A percentile compares a stretch with the other conserved stretches of the same genome.
These are phyloP conservation scores for Stentor coeruleus DNA, from an alignment of 73 alveolate genomes.

Conservation along the genomic window DNA sequence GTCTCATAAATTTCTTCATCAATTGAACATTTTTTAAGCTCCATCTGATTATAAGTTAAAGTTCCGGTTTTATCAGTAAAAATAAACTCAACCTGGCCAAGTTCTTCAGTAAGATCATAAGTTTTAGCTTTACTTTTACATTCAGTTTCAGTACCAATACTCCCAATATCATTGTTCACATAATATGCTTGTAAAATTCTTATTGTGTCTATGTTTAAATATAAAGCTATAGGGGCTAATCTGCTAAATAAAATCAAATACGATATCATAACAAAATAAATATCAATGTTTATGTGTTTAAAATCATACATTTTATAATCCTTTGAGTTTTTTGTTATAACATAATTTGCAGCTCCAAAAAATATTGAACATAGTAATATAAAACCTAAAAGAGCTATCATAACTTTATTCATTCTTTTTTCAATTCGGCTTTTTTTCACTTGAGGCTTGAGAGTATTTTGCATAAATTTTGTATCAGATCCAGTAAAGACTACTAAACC, in stretches of 20 bases:
- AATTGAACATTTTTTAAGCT: constrained; percentile 56
- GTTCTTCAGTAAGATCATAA: constrained; percentile 83
- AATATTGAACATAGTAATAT: constrained; percentile 37
- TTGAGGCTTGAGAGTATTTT: constrained; percentile 68
- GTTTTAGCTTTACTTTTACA: constrained; percentile 62
- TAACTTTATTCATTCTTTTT: constrained; percentile 58
- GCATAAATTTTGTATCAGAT: constrained; percentile 89
- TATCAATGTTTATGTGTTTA: constrained; percentile 38
- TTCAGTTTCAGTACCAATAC: constrained; percentile 36
- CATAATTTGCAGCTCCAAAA: constrained; percentile 33
- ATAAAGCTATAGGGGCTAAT: constrained; percentile 82
- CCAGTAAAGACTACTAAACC: constrained; percentile 96
- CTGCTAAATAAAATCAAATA: constrained; percentile 66
- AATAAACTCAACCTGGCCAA: constrained; percentile 82
- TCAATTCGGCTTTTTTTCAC: constrained; percentile 83
- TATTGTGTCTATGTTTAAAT: constrained; percentile 69
- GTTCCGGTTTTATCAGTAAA: constrained; percentile 99
- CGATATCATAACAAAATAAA: constrained; percentile 53
- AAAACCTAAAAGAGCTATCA: constrained; percentile 38
- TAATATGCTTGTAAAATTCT: constrained; percentile 60
- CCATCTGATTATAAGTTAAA: constrained; percentile 81
- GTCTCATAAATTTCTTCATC: constrained; percentile 10
- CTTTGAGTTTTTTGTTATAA: constrained; percentile 28
- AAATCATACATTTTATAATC: constrained; percentile 34
- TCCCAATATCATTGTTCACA: constrained; percentile 51